A percentile compares a stretch with the other conserved stretches of the same genome.
These are phyloP conservation scores for Solanum habrochaites DNA, from an alignment of 257 asterid species.

Conservation along the genomic window DNA sequence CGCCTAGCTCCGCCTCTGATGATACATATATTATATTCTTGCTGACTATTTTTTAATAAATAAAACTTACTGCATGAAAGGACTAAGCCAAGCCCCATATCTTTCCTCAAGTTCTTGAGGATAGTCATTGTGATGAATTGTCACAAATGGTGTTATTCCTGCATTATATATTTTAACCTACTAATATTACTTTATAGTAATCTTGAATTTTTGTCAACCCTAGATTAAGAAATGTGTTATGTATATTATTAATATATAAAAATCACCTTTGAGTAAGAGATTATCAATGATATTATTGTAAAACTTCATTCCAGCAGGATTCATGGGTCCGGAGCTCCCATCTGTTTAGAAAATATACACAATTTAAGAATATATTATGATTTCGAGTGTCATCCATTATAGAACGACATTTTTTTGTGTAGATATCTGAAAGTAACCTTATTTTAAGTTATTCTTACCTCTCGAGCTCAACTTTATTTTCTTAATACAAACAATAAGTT, in stretches of 20 bases:
- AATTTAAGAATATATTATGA: not conserved
- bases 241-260: not conserved
- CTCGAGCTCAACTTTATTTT: not conserved
- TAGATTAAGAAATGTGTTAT: not conserved
- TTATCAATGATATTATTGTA: constrained; percentile 45
- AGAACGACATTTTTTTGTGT: no score
- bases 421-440: no score
- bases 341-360: constrained; percentile 8
- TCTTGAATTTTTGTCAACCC: not conserved
- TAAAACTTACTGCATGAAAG: constrained; percentile 9
- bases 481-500: not conserved
- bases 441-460: no score
- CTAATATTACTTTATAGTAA: not conserved
- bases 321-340: constrained; percentile 48
- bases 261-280: constrained; percentile 38
- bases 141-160: constrained; percentile 29
- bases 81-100: constrained; percentile 24
- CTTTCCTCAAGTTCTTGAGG: constrained; percentile 17
- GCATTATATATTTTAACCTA: not conserved
- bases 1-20: not conserved
- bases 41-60: not conserved
- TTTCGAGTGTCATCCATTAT: not conserved
- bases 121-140: constrained; percentile 16
- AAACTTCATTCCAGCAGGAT: constrained; percentile 32
- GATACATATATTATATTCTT: not conserved